Evolutionary conservation across 108 stramenopile species (phyloP).

Genomic region (Bacterosira constricta): DNA sequence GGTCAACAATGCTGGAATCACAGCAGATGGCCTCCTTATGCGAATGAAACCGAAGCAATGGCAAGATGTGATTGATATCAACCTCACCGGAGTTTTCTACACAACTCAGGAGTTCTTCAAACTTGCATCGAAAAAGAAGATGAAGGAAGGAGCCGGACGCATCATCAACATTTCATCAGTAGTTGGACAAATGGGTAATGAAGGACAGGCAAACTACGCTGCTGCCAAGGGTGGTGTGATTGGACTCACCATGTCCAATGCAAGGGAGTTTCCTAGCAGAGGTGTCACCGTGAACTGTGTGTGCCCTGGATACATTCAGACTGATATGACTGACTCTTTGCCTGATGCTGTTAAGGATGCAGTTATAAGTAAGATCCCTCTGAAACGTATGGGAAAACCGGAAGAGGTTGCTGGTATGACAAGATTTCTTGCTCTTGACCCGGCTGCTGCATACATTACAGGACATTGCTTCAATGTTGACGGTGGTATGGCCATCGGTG

Average conservation of each 20-base stretch:
- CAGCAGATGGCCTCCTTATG: conserved; percentile 89
- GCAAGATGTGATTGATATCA: conserved; percentile 95
- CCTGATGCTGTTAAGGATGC: conserved; percentile 52
- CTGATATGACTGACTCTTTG: conserved; percentile 85
- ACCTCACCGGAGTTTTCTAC: conserved; percentile 96
- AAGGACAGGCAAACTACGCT: conserved; percentile 95
- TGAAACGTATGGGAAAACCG: conserved; percentile 88
- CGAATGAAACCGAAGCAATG: conserved; percentile 95
- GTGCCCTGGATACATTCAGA: conserved; percentile 91
- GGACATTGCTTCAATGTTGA: conserved; percentile 96
- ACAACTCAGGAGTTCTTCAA: conserved; percentile 93
- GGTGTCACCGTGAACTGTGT: conserved; percentile 85
- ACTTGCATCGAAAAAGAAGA: conserved; percentile 88
- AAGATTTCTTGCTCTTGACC: conserved; percentile 90
- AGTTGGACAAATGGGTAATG: conserved; percentile 98
- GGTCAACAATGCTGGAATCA: conserved; percentile 98
- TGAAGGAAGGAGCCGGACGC: conserved; percentile 74
- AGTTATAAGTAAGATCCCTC: conserved; percentile 78
- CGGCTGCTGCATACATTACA: conserved; percentile 89
- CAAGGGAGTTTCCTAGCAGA: conserved; percentile 88
- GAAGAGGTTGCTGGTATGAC: conserved; percentile 90
- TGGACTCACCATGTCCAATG: conserved; percentile 87
- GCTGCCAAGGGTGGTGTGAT: conserved; percentile 94
- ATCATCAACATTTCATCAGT: conserved; percentile 97
- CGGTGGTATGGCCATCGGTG: conserved; percentile 96